Evolutionary conservation across 208 protist genomes (phyloP).

Genomic region (Wallacemonas collosoma): DNA sequence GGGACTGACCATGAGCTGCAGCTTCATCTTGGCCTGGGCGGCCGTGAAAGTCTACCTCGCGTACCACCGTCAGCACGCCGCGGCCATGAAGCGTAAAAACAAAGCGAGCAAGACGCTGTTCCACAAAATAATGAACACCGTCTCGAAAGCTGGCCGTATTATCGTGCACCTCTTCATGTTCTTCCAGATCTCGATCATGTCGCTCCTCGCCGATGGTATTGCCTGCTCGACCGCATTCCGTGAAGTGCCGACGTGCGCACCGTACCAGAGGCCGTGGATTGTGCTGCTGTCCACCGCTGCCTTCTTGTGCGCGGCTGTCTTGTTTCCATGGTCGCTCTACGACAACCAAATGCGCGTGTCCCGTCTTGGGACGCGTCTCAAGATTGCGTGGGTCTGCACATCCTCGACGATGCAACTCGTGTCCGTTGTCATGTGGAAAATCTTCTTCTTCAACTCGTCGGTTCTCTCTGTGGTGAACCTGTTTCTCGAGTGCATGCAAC

Average conservation of each 20-base stretch:
- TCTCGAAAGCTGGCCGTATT: slow-evolving; percentile 36
- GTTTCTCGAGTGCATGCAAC: slow-evolving; percentile 38
- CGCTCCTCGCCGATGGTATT: slow-evolving; percentile 56
- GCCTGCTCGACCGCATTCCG: slow-evolving; percentile 65
- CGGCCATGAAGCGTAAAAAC: slow-evolving; percentile 2
- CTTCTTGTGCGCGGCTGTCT: slow-evolving; percentile 34
- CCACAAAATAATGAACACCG: slow-evolving; percentile 30
- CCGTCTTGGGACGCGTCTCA: slow-evolving; percentile 50
- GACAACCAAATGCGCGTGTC: slow-evolving; percentile 42
- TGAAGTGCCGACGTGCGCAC: slow-evolving; percentile 50
- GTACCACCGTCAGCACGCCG: slow-evolving; percentile 14
- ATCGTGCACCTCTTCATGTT: slow-evolving; percentile 43
- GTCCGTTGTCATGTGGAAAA: slow-evolving; percentile 71
- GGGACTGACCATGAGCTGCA: slow-evolving; percentile 13
- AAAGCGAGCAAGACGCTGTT: background rate
- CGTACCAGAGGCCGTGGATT: slow-evolving; percentile 25
- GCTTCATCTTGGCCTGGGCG: slow-evolving; percentile 13
- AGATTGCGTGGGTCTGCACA: slow-evolving; percentile 42
- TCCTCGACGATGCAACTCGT: slow-evolving; percentile 35
- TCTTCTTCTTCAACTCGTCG: slow-evolving; percentile 63
- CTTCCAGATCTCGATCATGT: slow-evolving; percentile 47
- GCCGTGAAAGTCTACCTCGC: slow-evolving; percentile 7
- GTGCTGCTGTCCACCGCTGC: slow-evolving; percentile 34
- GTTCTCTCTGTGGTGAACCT: slow-evolving; percentile 41
- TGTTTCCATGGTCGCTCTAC: slow-evolving; percentile 42